Conservation (phyloP, 164 flowering plant genomes). For the Kalanchoe fedtschenkoi region DNA sequence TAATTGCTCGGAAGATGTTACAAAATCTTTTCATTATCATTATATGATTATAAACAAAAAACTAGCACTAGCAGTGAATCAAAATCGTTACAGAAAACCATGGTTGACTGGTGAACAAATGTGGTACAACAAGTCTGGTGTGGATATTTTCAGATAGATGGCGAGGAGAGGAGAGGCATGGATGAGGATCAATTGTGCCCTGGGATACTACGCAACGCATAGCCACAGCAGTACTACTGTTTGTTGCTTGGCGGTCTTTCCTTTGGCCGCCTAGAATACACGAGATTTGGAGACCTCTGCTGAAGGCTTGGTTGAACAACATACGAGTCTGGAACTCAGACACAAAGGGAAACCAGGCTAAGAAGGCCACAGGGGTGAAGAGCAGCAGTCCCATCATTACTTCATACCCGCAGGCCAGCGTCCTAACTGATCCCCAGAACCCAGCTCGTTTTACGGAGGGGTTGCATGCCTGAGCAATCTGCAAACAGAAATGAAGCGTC, state of each 20-base stretch:
- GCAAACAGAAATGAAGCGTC: neutral
- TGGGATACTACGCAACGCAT: no score
- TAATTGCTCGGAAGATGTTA: no score
- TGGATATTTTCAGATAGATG: no score
- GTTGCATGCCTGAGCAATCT: slow-evolving; percentile 52
- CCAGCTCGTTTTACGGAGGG: slow-evolving; percentile 24
- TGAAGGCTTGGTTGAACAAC: slow-evolving; percentile 59
- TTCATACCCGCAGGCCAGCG: slow-evolving; percentile 50
- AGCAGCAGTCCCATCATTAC: slow-evolving; percentile 38
- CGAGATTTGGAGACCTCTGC: slow-evolving; percentile 49
- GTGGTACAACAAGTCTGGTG: no score
- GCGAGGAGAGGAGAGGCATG: no score
- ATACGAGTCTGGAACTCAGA: slow-evolving; percentile 54
- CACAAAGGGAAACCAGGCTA: slow-evolving; percentile 62
- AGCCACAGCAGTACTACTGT: slow-evolving; percentile 26
- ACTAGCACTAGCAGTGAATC: no score
- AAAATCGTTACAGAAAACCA: no score
- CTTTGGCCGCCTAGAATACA: slow-evolving; percentile 52
- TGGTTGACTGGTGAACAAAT: no score
- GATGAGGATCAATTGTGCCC: no score
- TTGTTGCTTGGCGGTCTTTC: slow-evolving; percentile 37
- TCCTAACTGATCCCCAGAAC: slow-evolving; percentile 36
- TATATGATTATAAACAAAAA: no score
- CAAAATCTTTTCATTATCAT: no score
- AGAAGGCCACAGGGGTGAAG: slow-evolving; percentile 46